Percentiles rank a stretch among this genome's conserved stretches.
Evolutionary conservation across 345 rosid genomes (phyloP).

Genomic region (Boechera divaricarpa): DNA sequence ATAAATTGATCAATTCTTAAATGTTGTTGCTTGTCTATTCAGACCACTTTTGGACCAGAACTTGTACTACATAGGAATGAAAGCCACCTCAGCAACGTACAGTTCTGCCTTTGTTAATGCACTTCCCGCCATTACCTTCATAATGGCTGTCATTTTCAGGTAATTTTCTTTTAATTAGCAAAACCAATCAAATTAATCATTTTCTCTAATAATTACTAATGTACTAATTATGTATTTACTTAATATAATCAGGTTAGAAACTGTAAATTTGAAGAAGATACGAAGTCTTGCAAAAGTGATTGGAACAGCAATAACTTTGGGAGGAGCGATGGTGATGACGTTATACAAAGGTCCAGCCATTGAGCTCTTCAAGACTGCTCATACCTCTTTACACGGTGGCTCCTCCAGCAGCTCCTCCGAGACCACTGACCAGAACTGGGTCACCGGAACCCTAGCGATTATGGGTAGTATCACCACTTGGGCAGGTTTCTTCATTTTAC

Average conservation of each 20-base stretch:
- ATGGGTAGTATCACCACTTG: slow-evolving; percentile 66
- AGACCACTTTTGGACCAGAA: slow-evolving; percentile 97
- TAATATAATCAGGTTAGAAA: slow-evolving; percentile 63
- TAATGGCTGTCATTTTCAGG: slow-evolving; percentile 90
- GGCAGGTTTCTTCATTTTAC: slow-evolving; percentile 85
- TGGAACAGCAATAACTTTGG: slow-evolving; percentile 75
- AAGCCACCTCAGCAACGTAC: slow-evolving; percentile 85
- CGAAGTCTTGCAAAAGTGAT: slow-evolving; percentile 74
- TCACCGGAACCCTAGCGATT: slow-evolving; percentile 68
- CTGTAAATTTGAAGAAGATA: slow-evolving; percentile 58
- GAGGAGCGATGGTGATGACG: slow-evolving; percentile 96
- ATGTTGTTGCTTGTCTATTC: slow-evolving; percentile 37
- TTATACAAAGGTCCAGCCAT: slow-evolving; percentile 85
- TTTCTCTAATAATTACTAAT: background rate
- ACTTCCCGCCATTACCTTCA: slow-evolving; percentile 90
- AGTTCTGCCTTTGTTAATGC: slow-evolving; percentile 68
- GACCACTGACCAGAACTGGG: slow-evolving; percentile 59
- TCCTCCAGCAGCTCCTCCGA: slow-evolving; percentile 28
- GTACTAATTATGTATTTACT: background rate
- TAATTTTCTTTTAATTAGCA: slow-evolving; percentile 25
- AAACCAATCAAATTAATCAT: slow-evolving; percentile 1
- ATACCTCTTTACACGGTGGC: slow-evolving; percentile 40
- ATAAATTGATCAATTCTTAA: background rate
- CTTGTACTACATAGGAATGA: slow-evolving; percentile 79
- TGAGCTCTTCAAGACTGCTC: slow-evolving; percentile 53